Evolutionary conservation across 768 basidiomycete genomes (phyloP), one percentile per base, ranked within the genome.

Genomic region (Auricularia heimuer): DNA sequence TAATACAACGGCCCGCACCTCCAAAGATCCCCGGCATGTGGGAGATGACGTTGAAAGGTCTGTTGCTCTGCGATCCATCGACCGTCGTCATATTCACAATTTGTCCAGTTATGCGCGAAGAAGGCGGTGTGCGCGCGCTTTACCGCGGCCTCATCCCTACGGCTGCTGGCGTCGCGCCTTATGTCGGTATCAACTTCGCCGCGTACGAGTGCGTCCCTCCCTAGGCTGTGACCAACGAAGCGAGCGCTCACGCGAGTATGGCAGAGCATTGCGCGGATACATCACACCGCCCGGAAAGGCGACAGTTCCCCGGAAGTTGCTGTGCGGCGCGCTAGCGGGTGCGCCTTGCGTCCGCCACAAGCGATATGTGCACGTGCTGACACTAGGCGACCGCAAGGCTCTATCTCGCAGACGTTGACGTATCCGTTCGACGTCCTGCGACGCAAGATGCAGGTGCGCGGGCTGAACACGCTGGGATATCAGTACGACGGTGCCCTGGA

Each of bases 341-440:
- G 75, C 67, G 80, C 72, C 45, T 47, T 21, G 11, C 36, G 45
- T 36, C 61, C 8, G 35, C 63, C 64, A 11, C 58, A 63, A 62
- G 35, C 45, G 24, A 62, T 36, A n/a, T 24, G 14, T 51, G 39
- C 29, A 42, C 56, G 18, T 18, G 14, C 62, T 65, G 44, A 63
- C 33, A 63, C 67, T n/a, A 69, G 62, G 66, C 54, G 64, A 33
- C 39, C 12, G 39, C 35, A 76, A 84, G 92, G 92, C n/a, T 86
- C 88, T 33, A 88, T 96, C 68, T 94, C 94, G 12, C 93, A 98
- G 75, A 92, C 94, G 62, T 75, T 98, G 70, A 98, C 95, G 3
- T 98, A 96, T 74, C 96, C 96, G 8, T 92, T 97, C 71, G 96
- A 99, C 73, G 92, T 98, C 4, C 75, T 98, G 65, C 82, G 96